These are phyloP conservation scores for Wickerhamiella slavikovae DNA, from an alignment of 805 yeast genomes.

Conservation along the genomic window DNA sequence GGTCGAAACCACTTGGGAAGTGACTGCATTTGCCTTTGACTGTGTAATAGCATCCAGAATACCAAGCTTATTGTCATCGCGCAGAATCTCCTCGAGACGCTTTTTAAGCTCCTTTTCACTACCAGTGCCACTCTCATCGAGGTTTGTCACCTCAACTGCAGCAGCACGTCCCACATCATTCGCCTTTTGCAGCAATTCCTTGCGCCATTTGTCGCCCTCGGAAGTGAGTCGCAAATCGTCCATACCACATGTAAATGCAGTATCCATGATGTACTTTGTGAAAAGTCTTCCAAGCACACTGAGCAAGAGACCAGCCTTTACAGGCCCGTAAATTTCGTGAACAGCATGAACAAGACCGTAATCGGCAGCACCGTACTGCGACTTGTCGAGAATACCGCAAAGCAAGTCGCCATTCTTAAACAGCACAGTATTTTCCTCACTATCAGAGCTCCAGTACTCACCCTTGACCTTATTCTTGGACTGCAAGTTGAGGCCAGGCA, in stretches of 20 bases:
- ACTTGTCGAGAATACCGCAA: slow-evolving; percentile 87
- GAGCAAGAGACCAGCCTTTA: slow-evolving; percentile 69
- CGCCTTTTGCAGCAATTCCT: slow-evolving; percentile 56
- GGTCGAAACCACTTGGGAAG: slow-evolving; percentile 82
- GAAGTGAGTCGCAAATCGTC: slow-evolving; percentile 84
- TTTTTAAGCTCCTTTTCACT: slow-evolving; percentile 60
- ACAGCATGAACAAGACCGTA: slow-evolving; percentile 92
- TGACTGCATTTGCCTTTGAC: slow-evolving; percentile 74
- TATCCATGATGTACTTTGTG: slow-evolving; percentile 78
- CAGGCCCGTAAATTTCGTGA: slow-evolving; percentile 89
- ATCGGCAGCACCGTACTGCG: slow-evolving; percentile 95
- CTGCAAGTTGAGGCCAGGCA: slow-evolving; percentile 77
- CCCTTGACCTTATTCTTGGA: slow-evolving; percentile 79
- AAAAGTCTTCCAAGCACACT: slow-evolving; percentile 89
- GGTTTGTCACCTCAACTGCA: slow-evolving; percentile 83
- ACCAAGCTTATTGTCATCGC: slow-evolving; percentile 84
- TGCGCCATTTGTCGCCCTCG: slow-evolving; percentile 82
- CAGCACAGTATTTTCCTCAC: slow-evolving; percentile 68
- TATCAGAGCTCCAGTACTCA: slow-evolving; percentile 82
- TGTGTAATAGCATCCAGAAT: slow-evolving; percentile 91
- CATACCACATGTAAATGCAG: slow-evolving; percentile 99
- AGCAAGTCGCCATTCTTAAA: slow-evolving; percentile 73
- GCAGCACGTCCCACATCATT: slow-evolving; percentile 75
- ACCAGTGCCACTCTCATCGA: slow-evolving; percentile 28
- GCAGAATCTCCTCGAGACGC: slow-evolving; percentile 81